These are phyloP conservation scores for Penicillium sp. DNA, from an alignment of 2,329 filamentous ascomycete species.

Conservation along the genomic window DNA sequence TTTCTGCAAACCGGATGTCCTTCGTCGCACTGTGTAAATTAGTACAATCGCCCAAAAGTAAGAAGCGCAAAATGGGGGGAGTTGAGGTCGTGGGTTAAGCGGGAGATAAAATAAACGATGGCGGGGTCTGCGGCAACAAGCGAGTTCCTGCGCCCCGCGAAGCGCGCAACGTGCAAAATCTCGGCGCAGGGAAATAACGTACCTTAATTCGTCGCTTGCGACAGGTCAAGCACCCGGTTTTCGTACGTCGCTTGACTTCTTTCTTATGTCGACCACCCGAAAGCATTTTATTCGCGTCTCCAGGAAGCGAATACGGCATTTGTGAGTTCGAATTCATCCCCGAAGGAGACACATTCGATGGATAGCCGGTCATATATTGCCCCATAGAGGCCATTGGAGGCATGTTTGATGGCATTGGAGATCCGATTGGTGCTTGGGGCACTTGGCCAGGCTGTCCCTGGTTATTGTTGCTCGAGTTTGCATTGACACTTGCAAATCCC, in stretches of 20 bases:
- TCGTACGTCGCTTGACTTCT: slow-evolving; percentile 74
- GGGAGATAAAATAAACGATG: slow-evolving; percentile 24
- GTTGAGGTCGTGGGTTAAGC: slow-evolving; percentile 15
- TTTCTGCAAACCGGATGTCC: slow-evolving; percentile 82
- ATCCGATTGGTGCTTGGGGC: slow-evolving; percentile 49
- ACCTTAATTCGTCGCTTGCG: slow-evolving; percentile 73
- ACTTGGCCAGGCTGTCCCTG: slow-evolving; percentile 34
- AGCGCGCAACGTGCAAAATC: slow-evolving; percentile 11
- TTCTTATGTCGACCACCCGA: slow-evolving; percentile 65
- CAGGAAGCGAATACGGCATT: slow-evolving; percentile 55
- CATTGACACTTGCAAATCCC: slow-evolving; percentile 17
- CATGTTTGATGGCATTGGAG: too few species aligned
- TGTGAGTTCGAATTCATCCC: slow-evolving; percentile 44
- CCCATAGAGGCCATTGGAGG: slow-evolving; percentile 56
- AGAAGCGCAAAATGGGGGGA: slow-evolving; percentile 14
- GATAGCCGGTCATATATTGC: slow-evolving; percentile 54
- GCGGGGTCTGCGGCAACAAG: slow-evolving; percentile 30
- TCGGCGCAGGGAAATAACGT: slow-evolving; percentile 33
- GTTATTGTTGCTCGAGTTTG: slow-evolving; percentile 11
- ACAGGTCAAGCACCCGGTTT: slow-evolving; percentile 69
- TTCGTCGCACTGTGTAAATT: slow-evolving; percentile 78
- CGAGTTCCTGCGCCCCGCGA: slow-evolving; percentile 24
- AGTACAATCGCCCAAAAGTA: neutral
- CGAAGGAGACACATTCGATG: slow-evolving; percentile 32
- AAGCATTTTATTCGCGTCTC: slow-evolving; percentile 55